Evolutionary conservation across 208 protist genomes (phyloP).

Genomic region (Trypanosoma melophagium): DNA sequence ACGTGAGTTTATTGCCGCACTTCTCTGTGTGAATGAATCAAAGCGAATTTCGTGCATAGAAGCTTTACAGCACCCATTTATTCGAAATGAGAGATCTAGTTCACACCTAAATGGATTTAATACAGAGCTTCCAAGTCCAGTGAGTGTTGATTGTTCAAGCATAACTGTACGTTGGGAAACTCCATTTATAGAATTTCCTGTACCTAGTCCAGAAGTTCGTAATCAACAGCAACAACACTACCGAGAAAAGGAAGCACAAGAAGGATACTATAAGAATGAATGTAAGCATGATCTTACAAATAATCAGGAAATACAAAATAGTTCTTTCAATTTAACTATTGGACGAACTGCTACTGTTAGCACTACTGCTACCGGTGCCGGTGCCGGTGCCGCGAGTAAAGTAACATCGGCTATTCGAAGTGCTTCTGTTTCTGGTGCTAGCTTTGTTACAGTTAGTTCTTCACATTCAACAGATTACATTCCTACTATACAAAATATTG

Average conservation of each 20-base stretch:
- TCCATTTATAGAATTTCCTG: no score
- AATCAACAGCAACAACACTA: no score
- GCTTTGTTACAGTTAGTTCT: constrained; percentile 26
- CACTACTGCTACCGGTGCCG: not conserved
- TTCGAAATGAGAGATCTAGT: constrained; percentile 11
- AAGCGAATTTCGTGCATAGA: constrained; percentile 46
- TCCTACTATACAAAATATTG: not conserved
- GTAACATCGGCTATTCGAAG: not conserved
- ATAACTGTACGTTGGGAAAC: no score
- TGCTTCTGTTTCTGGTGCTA: constrained; percentile 6
- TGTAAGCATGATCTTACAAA: no score
- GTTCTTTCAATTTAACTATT: no score
- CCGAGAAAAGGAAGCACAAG: no score
- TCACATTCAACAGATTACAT: constrained; percentile 19
- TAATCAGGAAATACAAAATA: no score
- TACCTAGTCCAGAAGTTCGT: no score
- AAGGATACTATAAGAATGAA: no score
- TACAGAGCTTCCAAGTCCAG: no score
- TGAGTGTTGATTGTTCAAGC: no score
- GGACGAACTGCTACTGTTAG: not conserved
- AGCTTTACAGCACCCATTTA: constrained; percentile 66
- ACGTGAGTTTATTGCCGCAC: constrained; percentile 43
- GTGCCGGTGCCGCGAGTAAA: not conserved
- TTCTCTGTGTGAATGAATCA: constrained; percentile 50
- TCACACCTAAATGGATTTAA: no score